These are phyloP conservation scores for Leccinum sublutescens DNA, from an alignment of 768 basidiomycete genomes.

Conservation along the genomic window DNA sequence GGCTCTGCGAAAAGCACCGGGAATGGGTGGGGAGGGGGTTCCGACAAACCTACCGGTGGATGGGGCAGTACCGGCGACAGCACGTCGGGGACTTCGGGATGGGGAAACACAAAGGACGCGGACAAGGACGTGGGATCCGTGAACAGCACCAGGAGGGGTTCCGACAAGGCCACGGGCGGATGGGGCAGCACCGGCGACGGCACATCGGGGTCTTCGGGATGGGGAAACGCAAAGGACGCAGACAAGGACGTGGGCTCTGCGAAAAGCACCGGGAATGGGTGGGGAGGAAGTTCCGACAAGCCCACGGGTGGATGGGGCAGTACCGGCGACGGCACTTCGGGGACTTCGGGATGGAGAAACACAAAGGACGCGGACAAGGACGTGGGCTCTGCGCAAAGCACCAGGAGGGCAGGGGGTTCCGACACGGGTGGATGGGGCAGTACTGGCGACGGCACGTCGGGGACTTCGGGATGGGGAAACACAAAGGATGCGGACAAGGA, in stretches of 20 bases:
- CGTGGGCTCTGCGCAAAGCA: background rate
- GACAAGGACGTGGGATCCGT: background rate
- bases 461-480: too few relatives aligned
- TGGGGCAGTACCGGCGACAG: slow-evolving; percentile 3
- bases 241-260: background rate
- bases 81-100: slow-evolving; percentile 10
- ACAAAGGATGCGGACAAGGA: background rate
- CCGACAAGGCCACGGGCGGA: background rate
- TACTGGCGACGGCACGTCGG: background rate
- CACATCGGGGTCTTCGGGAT: background rate
- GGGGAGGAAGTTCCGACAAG: background rate
- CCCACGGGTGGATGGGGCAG: slow-evolving; percentile 4
- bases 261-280: background rate
- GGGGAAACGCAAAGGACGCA: background rate
- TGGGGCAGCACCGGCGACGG: background rate
- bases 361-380: background rate
- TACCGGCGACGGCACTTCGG: background rate
- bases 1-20: background rate
- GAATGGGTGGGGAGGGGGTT: background rate
- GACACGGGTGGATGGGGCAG: background rate
- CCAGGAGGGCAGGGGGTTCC: background rate
- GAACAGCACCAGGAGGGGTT: background rate
- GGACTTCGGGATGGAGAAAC: slow-evolving; percentile 8
- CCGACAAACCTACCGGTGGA: background rate
- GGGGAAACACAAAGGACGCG: slow-evolving; percentile 3